phyloP scores from a whole-genome alignment of 768 basidiomycete genomes.

The Mycena rebaudengoi region DNA sequence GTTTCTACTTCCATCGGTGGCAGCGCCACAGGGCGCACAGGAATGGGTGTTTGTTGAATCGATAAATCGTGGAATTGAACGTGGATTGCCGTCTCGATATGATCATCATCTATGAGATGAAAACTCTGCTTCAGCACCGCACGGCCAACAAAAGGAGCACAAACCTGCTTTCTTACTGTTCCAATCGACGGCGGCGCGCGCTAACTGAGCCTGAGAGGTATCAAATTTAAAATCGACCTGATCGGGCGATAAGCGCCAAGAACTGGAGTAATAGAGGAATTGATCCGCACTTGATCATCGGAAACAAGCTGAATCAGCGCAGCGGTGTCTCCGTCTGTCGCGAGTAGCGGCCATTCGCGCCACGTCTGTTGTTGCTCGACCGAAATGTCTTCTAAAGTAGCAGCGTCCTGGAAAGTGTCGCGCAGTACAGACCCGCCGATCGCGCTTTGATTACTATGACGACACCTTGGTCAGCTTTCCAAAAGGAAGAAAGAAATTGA shows the following conservation, averaged over 20 bases:
- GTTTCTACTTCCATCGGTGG: slow-evolving; percentile 24
- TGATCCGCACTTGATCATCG: slow-evolving; percentile 66
- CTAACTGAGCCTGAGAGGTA: slow-evolving; percentile 62
- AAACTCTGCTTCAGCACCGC: slow-evolving; percentile 13
- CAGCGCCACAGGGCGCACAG: slow-evolving; percentile 24
- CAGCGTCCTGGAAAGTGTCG: slow-evolving; percentile 79
- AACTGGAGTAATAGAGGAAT: background rate
- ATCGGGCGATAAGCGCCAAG: background rate
- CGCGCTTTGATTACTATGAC: slow-evolving; percentile 68
- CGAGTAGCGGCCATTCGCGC: slow-evolving; percentile 82
- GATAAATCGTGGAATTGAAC: slow-evolving; percentile 47
- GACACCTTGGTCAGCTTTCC: background rate
- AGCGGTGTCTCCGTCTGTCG: slow-evolving; percentile 84
- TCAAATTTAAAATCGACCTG: slow-evolving; percentile 83
- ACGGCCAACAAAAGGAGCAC: slow-evolving; percentile 23
- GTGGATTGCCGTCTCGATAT: slow-evolving; percentile 76
- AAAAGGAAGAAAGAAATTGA: slow-evolving; percentile 29
- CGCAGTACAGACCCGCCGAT: slow-evolving; percentile 68
- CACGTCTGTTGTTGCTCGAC: slow-evolving; percentile 59
- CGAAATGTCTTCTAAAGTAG: slow-evolving; percentile 65
- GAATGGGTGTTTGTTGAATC: slow-evolving; percentile 25
- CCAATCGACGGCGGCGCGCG: slow-evolving; percentile 72
- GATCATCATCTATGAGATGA: slow-evolving; percentile 82
- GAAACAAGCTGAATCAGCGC: slow-evolving; percentile 85
- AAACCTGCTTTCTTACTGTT: slow-evolving; percentile 90